These are phyloP conservation scores for Hericium erinaceus DNA, from an alignment of 768 basidiomycete species.

Conservation along the genomic window DNA sequence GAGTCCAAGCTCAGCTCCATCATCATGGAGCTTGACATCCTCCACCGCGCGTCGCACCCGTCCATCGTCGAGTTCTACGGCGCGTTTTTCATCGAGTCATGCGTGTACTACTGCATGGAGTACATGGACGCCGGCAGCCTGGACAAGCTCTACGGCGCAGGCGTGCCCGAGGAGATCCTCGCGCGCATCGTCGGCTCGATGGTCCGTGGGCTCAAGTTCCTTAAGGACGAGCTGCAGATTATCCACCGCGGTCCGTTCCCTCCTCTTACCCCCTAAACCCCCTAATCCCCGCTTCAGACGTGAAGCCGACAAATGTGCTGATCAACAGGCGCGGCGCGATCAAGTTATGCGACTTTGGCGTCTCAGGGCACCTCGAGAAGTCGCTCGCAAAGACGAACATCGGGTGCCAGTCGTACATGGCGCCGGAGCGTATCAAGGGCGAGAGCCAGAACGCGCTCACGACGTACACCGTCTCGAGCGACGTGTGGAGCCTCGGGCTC, in stretches of 20 bases:
- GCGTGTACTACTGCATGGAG: slow-evolving; percentile 99
- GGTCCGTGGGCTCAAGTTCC: slow-evolving; percentile 85
- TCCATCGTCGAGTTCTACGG: slow-evolving; percentile 98
- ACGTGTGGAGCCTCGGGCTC: slow-evolving; percentile 95
- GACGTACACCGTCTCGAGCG: slow-evolving; percentile 93
- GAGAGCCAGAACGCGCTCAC: slow-evolving; percentile 80
- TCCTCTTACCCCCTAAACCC: background rate
- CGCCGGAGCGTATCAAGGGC: slow-evolving; percentile 94
- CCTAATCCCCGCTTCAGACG: slow-evolving; percentile 38
- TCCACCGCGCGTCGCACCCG: slow-evolving; percentile 85
- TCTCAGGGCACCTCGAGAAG: slow-evolving; percentile 95
- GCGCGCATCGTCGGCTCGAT: slow-evolving; percentile 73
- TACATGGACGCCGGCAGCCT: slow-evolving; percentile 98
- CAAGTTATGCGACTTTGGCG: slow-evolving; percentile 98
- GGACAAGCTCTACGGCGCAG: slow-evolving; percentile 57
- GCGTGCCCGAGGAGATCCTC: slow-evolving; percentile 68
- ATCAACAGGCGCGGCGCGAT: slow-evolving; percentile 82
- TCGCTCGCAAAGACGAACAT: slow-evolving; percentile 97
- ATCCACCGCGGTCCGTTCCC: slow-evolving; percentile 52
- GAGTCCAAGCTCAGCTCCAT: slow-evolving; percentile 90
- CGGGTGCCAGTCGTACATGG: slow-evolving; percentile 98
- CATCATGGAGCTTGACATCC: slow-evolving; percentile 97
- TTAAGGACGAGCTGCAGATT: slow-evolving; percentile 91
- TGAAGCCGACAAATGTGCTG: slow-evolving; percentile 91
- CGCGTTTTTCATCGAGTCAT: slow-evolving; percentile 99